Percentiles rank a stretch among this genome's conserved stretches.
Evolutionary conservation across 2,329 filamentous ascomycete genomes (phyloP).

Genomic region (Cercospora berteroae): DNA sequence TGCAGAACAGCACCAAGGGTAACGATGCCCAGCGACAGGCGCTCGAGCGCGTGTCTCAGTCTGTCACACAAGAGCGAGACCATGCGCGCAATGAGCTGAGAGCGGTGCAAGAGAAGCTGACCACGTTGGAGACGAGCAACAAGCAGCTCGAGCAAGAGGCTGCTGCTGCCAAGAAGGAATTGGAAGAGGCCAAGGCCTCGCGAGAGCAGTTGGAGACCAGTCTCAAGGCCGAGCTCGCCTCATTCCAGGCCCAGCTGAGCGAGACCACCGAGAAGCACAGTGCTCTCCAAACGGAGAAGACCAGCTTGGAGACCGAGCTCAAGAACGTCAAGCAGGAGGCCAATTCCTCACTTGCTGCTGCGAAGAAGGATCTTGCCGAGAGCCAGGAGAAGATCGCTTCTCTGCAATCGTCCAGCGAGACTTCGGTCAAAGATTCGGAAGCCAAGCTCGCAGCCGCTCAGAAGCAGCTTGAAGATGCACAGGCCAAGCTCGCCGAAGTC

Average conservation of each 20-base stretch:
- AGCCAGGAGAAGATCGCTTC: constrained; percentile 14
- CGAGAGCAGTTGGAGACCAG: constrained; percentile 16
- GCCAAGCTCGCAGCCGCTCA: constrained; percentile 17
- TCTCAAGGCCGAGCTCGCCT: constrained; percentile 18
- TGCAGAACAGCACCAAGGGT: constrained; percentile 18
- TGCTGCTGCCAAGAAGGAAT: constrained; percentile 17
- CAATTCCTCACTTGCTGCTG: constrained; percentile 14
- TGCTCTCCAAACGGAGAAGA: constrained; percentile 15
- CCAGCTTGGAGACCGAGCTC: constrained; percentile 15
- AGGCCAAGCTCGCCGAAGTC: constrained; percentile 19
- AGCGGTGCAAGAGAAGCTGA: constrained; percentile 17
- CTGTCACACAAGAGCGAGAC: constrained; percentile 27
- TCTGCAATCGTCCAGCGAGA: constrained; percentile 14
- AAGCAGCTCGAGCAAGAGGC: constrained; percentile 18
- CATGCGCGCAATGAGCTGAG: constrained; percentile 25
- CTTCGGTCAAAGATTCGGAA: constrained; percentile 18
- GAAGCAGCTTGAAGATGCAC: constrained; percentile 21
- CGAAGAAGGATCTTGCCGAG: constrained; percentile 20
- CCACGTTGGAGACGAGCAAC: constrained; percentile 12
- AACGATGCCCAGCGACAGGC: constrained; percentile 14
- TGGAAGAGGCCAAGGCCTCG: constrained; percentile 16
- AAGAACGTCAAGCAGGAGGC: constrained; percentile 18
- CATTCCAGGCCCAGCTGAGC: constrained; percentile 16
- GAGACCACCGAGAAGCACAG: constrained; percentile 16
- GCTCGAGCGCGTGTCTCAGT: constrained; percentile 24